Base-by-base conservation (phyloP, 108 stramenopile species). In the Cyclotella sp. region DNA sequence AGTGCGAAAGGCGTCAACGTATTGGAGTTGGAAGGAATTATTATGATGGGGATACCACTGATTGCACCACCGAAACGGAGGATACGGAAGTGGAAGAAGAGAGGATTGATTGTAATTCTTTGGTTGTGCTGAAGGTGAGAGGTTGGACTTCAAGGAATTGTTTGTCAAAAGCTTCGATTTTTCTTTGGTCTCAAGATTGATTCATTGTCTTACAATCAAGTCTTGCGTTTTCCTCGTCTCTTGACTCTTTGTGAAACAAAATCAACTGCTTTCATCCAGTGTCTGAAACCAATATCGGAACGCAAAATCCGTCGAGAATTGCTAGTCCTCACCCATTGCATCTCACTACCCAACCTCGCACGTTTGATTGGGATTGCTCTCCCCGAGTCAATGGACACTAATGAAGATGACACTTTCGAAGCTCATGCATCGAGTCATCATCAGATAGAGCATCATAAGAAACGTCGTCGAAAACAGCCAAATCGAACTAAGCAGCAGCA, bases 261-360 rank as follows among this genome's bases (percentile, higher is more conserved):
- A 47, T 29, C 39, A 42, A 71, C 44, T 28, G 22, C 44, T 60
- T 21, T 73, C 85, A 40, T 5, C 24, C 88, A 43, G 90, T 93
- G 91, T 61, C 73, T 95, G 12, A 93, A 95, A 77, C 92, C 94
- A 27, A 88, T 95, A 4, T 86, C 92, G 0, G 92, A 93, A 67
- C 85, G 91, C 29, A 95, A 95, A 72, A 91, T 95, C 27, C 86
- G 89, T 55, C 85, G 94, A 0, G 94, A 95, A 73, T 49, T 95
- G 21, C 57, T 93, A 34, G 85, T 93, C 21, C 67, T 95, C 28
- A 70, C 86, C 39, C 94, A 92, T 65, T 88, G 83, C 29, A 76
- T 78, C 9, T 62, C 68, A 34, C 51, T 95, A 14, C 94, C 94
- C 27, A 95, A 93, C 71, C 53, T 93, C 44, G 94, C 84, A 0